Percentiles rank a stretch among this genome's conserved stretches.
Evolutionary conservation across 2,329 filamentous ascomycete species (phyloP).

Genomic region (Mycosphaerella arachidis): DNA sequence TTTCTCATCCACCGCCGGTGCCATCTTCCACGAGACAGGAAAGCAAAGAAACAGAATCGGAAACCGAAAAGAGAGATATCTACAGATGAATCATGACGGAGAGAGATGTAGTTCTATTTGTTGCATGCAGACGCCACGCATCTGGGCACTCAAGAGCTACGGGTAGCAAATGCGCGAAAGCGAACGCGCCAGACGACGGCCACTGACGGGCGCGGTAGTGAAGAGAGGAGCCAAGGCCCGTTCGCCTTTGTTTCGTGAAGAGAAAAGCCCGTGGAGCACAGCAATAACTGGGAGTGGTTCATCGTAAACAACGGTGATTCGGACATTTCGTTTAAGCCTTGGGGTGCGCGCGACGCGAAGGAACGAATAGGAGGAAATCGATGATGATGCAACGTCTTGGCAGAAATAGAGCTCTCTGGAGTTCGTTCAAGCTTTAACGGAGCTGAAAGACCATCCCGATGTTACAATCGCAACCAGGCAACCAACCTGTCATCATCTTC

Average conservation of each 20-base stretch:
- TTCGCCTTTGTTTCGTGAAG: no score
- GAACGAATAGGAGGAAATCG: background rate
- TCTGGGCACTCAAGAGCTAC: background rate
- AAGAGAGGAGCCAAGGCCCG: no score
- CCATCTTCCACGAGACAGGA: background rate
- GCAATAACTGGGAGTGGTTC: background rate
- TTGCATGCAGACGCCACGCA: background rate
- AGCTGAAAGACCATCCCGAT: background rate
- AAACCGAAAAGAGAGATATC: background rate
- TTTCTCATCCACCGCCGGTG: background rate
- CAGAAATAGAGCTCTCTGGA: background rate
- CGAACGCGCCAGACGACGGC: background rate
- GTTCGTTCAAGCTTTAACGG: background rate
- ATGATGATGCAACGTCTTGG: background rate
- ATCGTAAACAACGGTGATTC: background rate
- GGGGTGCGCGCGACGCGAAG: background rate
- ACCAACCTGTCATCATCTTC: background rate
- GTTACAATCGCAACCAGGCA: background rate
- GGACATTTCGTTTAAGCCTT: background rate
- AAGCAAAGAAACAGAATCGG: background rate
- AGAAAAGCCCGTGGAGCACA: background rate
- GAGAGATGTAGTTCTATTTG: background rate
- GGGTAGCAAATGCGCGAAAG: background rate
- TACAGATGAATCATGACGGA: background rate
- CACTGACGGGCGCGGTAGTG: background rate